Evolutionary conservation across 345 rosid species (phyloP).

Genomic region (Clausena lansium): DNA sequence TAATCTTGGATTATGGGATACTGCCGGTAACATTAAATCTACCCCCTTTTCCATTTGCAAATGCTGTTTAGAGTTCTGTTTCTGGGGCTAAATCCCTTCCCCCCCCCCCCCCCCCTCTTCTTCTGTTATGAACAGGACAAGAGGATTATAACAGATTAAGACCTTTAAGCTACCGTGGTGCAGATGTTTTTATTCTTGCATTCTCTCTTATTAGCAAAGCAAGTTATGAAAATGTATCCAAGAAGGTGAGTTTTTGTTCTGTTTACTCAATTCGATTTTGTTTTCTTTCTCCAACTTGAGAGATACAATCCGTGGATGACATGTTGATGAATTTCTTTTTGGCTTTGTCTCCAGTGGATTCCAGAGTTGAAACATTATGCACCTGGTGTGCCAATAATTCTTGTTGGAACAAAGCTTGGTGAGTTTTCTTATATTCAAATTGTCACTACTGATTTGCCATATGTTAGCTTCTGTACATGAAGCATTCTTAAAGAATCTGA

Average conservation of each 20-base stretch:
- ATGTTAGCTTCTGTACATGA: neutral
- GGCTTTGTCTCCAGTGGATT: conserved; percentile 70
- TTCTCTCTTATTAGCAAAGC: conserved; percentile 99
- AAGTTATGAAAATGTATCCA: conserved; percentile 93
- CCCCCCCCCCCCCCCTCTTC: too few relatives aligned
- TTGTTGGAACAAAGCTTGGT: conserved; percentile 98
- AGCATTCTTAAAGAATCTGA: neutral
- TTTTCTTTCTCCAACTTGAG: neutral
- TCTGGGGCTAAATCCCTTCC: neutral
- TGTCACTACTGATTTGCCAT: neutral
- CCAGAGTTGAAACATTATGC: conserved; percentile 96
- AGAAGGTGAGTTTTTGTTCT: conserved; percentile 52
- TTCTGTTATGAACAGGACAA: conserved; percentile 63
- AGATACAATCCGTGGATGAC: neutral
- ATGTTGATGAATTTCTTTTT: neutral
- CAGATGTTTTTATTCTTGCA: conserved; percentile 92
- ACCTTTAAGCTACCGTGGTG: conserved; percentile 93
- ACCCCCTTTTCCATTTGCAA: neutral
- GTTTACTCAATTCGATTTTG: neutral
- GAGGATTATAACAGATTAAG: conserved; percentile 93
- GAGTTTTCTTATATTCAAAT: conserved; percentile 1
- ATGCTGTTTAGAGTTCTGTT: conserved; percentile 2
- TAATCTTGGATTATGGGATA: conserved; percentile 95
- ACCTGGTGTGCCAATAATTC: conserved; percentile 88
- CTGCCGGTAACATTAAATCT: conserved; percentile 64